A percentile compares a stretch with the other conserved stretches of the same genome.
These are phyloP conservation scores for Ceratocystis smalleyi DNA, from an alignment of 2,329 filamentous ascomycete species.

Conservation along the genomic window DNA sequence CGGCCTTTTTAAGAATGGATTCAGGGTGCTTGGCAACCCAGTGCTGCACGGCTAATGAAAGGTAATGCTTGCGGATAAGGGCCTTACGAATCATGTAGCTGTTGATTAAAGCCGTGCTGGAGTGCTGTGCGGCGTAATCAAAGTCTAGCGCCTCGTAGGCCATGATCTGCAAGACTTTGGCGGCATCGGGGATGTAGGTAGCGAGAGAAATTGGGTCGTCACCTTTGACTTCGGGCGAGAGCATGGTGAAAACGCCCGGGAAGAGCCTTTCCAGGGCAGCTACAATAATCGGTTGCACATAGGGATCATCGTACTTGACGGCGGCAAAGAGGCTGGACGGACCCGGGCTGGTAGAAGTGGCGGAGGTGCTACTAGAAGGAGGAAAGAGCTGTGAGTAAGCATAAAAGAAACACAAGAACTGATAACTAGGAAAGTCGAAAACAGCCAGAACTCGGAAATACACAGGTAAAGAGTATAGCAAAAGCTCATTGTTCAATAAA, in stretches of 20 bases:
- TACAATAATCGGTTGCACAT: conserved; percentile 75
- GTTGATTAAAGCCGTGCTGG: conserved; percentile 55
- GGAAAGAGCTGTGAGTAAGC: background rate
- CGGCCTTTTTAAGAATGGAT: conserved; percentile 51
- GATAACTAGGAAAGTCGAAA: background rate
- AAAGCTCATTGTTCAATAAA: conserved; percentile 2
- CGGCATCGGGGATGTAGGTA: conserved; percentile 23
- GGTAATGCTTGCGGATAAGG: conserved; percentile 87
- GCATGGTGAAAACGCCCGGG: conserved; percentile 40
- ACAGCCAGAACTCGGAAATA: background rate
- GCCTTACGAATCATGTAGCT: conserved; percentile 94
- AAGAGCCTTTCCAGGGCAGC: conserved; percentile 51
- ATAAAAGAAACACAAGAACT: background rate
- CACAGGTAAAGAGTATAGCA: background rate
- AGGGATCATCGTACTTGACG: conserved; percentile 57
- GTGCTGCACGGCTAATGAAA: conserved; percentile 65
- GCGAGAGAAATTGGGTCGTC: conserved; percentile 26
- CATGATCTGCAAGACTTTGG: conserved; percentile 57
- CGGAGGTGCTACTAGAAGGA: background rate
- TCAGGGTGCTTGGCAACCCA: conserved; percentile 74
- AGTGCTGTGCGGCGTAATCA: conserved; percentile 49
- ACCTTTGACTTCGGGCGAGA: conserved; percentile 19
- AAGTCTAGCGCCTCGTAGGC: conserved; percentile 84
- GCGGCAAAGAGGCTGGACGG: conserved; percentile 8
- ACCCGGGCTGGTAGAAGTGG: background rate